Evolutionary conservation across 495 filamentous ascomycete species (phyloP).

Genomic region (Pseudoneurospora amorphoporcata): DNA sequence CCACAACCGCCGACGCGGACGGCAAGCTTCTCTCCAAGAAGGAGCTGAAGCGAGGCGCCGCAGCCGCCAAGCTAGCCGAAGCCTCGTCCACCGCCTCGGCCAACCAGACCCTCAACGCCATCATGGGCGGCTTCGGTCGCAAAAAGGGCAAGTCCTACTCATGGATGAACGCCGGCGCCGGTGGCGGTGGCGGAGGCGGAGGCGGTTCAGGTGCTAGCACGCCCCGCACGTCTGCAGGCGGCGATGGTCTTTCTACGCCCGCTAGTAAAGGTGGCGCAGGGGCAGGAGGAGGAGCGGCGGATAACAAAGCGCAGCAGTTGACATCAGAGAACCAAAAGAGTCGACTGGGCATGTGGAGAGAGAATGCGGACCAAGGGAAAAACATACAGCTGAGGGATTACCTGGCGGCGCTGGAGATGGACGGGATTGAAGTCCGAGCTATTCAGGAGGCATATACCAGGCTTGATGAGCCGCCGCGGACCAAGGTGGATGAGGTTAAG

Average conservation of each 20-base stretch:
- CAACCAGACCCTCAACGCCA: conserved; percentile 44
- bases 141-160: conserved; percentile 48
- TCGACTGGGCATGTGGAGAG: conserved; percentile 50
- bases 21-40: conserved; percentile 44
- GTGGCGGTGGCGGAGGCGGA: background rate
- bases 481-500: background rate
- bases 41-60: conserved; percentile 49
- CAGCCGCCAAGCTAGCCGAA: conserved; percentile 40
- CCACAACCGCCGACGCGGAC: conserved; percentile 35
- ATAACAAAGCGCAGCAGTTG: conserved; percentile 8
- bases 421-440: conserved; percentile 44
- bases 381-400: conserved; percentile 64
- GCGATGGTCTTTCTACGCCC: conserved; percentile 19
- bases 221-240: conserved; percentile 23
- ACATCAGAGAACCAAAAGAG: conserved; percentile 29
- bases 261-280: conserved; percentile 3
- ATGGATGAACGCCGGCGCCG: conserved; percentile 41
- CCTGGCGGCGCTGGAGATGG: conserved; percentile 51
- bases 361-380: conserved; percentile 49
- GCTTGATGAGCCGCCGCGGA: conserved; percentile 32
- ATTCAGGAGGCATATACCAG: conserved; percentile 43
- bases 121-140: conserved; percentile 42
- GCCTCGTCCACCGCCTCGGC: conserved; percentile 44
- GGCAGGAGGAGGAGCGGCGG: conserved; percentile 1
- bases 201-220: conserved; percentile 38